Base-by-base conservation (phyloP, 768 basidiomycete species). In the Auriscalpium microsporum region DNA sequence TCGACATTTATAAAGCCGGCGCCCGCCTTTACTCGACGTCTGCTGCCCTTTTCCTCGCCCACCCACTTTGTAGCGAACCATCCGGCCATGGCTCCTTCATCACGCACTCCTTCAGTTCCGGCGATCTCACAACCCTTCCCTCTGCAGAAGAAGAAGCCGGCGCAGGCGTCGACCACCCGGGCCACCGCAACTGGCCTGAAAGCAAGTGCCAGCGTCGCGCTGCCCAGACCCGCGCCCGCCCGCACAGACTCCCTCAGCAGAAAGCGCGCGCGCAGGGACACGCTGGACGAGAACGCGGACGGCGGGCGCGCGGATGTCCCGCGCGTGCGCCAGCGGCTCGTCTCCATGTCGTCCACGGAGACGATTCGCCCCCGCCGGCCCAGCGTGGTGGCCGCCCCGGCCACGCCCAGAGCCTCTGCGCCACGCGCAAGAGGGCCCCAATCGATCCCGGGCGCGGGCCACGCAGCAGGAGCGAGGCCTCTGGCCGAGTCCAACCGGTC, bases 231-330 rank as follows among this genome's bases (percentile, higher is more conserved):
- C 19, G 33, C 50, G 10, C n/a, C 50, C 16, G 33, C 19, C 10
- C 52, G 40, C 21, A 8, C 52, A 14, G 35, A 10, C 21, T 16
- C 40, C 38, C 40, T 37, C 14, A 37, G 23, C 19, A 56, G 55
- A 54, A 62, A 62, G 54, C 61, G 61, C 21, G 44, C 48, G 33
- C 61, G 58, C 44, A 53, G 49, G 47, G 61, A 62, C 40, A 52
- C 61, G 16, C 47, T 53, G 19, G 58, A 62, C 35, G 61, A 62
- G 13, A 42, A 40, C 49, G 36, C 50, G 52, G 54, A 59, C 50
- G 42, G n/a, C 49, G 50, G 50, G 59, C 53, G 47, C 45, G 34
- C 50, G 11, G 28, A 28, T 7, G 7, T 28, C 28, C 56, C 56
- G 8, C 59, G 61, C 16, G 58, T 62, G 13, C 55, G 61, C 13